A percentile compares a stretch with the other conserved stretches of the same genome.
phyloP scores from a whole-genome alignment of 208 protist genomes.

The Trypanosoma vivax region DNA sequence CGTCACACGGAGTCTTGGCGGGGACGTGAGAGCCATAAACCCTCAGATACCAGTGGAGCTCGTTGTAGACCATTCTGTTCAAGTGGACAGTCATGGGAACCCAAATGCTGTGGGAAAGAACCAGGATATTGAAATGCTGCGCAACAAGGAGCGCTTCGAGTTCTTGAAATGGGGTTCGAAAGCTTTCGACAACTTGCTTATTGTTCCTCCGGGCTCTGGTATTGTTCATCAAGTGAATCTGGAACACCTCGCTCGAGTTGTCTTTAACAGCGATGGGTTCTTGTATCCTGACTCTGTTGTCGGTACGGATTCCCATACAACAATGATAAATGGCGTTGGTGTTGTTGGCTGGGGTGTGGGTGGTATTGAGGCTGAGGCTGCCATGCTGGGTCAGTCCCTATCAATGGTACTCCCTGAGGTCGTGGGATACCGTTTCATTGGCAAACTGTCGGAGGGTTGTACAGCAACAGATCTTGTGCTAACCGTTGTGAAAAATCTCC shows the following conservation, averaged over 20 bases:
- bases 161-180: constrained; percentile 97
- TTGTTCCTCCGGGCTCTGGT: constrained; percentile 94
- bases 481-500: constrained; percentile 88
- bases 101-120: constrained; percentile 84
- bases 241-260: constrained; percentile 93
- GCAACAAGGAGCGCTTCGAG: constrained; percentile 94
- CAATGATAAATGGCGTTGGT: constrained; percentile 96
- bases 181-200: constrained; percentile 92
- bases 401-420: constrained; percentile 94
- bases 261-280: constrained; percentile 88
- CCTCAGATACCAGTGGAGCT: constrained; percentile 95
- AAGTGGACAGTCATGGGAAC: constrained; percentile 83
- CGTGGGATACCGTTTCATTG: constrained; percentile 93
- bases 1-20: constrained; percentile 87
- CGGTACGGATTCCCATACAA: constrained; percentile 95
- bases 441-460: constrained; percentile 81
- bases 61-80: constrained; percentile 95
- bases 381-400: constrained; percentile 94
- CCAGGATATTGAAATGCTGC: constrained; percentile 91
- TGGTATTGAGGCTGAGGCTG: constrained; percentile 95
- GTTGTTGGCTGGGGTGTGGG: constrained; percentile 95
- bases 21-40: constrained; percentile 90
- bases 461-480: constrained; percentile 97
- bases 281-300: constrained; percentile 97
- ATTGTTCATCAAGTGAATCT: constrained; percentile 98